Conservation (phyloP, 2,329 filamentous ascomycete species). For the Trichoderma gracile region DNA sequence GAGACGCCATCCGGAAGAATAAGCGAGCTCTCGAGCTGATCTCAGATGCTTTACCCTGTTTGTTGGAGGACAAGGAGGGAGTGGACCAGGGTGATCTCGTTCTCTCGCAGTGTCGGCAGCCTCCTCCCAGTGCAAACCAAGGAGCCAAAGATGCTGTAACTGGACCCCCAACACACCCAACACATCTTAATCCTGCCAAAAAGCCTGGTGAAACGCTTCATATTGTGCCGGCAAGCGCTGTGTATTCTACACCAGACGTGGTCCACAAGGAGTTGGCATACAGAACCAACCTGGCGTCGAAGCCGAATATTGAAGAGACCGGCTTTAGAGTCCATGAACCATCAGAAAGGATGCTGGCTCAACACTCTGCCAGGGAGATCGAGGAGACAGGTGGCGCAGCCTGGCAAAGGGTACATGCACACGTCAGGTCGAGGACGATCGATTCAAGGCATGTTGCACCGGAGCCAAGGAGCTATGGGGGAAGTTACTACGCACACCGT, state of each 20-base stretch:
- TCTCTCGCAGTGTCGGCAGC: too few species aligned
- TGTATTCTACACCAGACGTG: conserved; percentile 35
- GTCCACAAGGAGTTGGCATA: background rate
- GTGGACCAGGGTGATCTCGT: background rate
- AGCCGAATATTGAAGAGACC: background rate
- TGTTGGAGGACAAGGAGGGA: conserved; percentile 31
- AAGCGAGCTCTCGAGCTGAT: conserved; percentile 40
- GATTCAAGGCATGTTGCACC: background rate
- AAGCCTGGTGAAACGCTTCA: background rate
- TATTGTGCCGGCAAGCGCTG: conserved; percentile 35
- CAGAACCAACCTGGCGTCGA: background rate
- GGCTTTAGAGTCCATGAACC: background rate
- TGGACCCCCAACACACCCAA: background rate
- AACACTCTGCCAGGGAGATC: background rate
- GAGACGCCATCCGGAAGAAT: conserved; percentile 35
- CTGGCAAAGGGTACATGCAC: background rate
- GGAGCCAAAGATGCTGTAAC: background rate
- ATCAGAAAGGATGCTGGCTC: background rate
- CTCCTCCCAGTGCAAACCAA: background rate
- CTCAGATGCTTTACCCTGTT: conserved; percentile 42
- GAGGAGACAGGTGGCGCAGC: background rate
- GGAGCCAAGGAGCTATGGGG: background rate
- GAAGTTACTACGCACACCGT: background rate
- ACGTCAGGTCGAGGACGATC: background rate
- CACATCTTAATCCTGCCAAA: background rate